phyloP scores from a whole-genome alignment of 768 basidiomycete species.

The Candolleomyces aberdarensis region DNA sequence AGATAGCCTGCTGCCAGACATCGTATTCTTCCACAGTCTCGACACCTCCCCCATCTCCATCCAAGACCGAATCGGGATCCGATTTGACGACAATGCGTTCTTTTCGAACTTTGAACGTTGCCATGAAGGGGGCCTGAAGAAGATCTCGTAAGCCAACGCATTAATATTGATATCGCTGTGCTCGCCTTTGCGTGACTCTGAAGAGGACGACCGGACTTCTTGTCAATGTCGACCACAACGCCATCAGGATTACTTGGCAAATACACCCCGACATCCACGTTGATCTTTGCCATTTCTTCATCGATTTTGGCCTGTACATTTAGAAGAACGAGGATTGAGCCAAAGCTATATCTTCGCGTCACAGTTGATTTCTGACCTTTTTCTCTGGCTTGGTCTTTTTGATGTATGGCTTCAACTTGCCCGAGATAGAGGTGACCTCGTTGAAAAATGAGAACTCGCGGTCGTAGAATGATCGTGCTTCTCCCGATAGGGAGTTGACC shows the following conservation, averaged over 20 bases:
- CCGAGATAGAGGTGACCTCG: constrained; percentile 96
- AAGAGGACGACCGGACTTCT: constrained; percentile 91
- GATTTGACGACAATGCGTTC: constrained; percentile 64
- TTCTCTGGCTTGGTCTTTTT: constrained; percentile 95
- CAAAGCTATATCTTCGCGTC: no score
- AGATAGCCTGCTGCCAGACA: constrained; percentile 97
- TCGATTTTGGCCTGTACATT: constrained; percentile 87
- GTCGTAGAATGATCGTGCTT: constrained; percentile 86
- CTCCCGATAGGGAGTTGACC: constrained; percentile 82
- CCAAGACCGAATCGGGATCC: constrained; percentile 72
- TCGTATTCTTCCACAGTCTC: constrained; percentile 70
- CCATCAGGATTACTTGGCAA: constrained; percentile 98
- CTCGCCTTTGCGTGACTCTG: constrained; percentile 95
- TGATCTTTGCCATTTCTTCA: constrained; percentile 97
- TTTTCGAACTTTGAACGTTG: constrained; percentile 97
- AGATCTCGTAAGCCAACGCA: constrained; percentile 5
- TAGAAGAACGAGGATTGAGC: neutral
- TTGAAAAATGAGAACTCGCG: constrained; percentile 95
- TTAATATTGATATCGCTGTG: neutral
- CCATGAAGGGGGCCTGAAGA: constrained; percentile 97
- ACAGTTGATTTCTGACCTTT: constrained; percentile 52
- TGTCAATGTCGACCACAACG: constrained; percentile 94
- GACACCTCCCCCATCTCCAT: constrained; percentile 53
- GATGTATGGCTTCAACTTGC: constrained; percentile 94
- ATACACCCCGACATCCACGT: constrained; percentile 93